Evolutionary conservation across 164 flowering plant genomes (phyloP).

Genomic region (Amborella trichopoda): DNA sequence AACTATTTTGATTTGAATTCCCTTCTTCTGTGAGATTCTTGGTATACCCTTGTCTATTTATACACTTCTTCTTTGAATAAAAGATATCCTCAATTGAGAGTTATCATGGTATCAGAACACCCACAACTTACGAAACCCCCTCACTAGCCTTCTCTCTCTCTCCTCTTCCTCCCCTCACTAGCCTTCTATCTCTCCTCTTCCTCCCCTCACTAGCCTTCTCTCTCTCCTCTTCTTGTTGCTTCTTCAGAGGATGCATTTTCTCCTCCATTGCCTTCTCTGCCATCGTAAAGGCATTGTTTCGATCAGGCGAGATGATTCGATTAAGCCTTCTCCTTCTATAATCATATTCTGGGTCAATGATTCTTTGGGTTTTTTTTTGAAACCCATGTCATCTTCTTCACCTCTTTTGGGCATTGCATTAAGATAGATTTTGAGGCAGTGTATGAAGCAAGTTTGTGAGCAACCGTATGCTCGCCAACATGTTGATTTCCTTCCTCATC

Average conservation of each 20-base stretch:
- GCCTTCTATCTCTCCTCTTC: constrained; percentile 83
- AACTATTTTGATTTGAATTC: too few relatives aligned
- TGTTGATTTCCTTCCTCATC: constrained; percentile 58
- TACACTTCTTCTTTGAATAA: too few relatives aligned
- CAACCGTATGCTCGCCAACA: constrained; percentile 41
- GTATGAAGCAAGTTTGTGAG: constrained; percentile 56
- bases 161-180: constrained; percentile 77
- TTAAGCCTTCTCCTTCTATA: constrained; percentile 67
- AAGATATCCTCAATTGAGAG: too few relatives aligned
- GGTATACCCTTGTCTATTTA: too few relatives aligned
- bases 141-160: too few relatives aligned
- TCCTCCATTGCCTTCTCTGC: constrained; percentile 85
- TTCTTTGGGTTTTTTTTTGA: constrained; percentile 42
- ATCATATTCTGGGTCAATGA: constrained; percentile 84
- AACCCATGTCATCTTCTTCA: constrained; percentile 35
- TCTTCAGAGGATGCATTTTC: constrained; percentile 51
- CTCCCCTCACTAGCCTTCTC: constrained; percentile 53
- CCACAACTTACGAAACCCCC: too few relatives aligned
- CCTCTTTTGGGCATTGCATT: constrained; percentile 54
- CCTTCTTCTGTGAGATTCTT: too few relatives aligned
- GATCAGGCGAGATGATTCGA: constrained; percentile 67
- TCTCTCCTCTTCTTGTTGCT: constrained; percentile 59
- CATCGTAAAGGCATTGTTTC: constrained; percentile 92
- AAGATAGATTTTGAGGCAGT: constrained; percentile 76
- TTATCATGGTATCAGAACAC: too few relatives aligned